Conservation (phyloP, 1,284 basidiomycete species). For the Naganishia liquefaciens region DNA sequence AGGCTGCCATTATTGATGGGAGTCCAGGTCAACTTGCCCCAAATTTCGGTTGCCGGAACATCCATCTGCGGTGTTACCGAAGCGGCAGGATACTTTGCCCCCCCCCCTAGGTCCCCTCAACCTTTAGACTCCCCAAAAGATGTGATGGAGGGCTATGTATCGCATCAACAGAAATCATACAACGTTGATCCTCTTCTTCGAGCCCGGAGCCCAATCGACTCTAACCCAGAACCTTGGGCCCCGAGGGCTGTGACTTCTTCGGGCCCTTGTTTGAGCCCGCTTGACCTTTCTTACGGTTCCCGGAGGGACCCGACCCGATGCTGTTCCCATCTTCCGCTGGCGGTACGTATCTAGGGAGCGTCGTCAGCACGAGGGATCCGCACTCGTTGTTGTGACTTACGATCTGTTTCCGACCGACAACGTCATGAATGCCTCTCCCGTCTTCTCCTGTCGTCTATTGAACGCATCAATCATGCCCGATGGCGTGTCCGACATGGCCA, state of each 20-base stretch:
- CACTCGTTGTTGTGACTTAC: conserved; percentile 58
- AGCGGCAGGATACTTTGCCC: no score
- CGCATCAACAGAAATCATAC: no score
- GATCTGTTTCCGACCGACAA: conserved; percentile 89
- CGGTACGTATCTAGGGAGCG: conserved; percentile 20
- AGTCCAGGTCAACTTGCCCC: no score
- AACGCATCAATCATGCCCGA: conserved; percentile 89
- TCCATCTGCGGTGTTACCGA: no score
- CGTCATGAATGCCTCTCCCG: conserved; percentile 91
- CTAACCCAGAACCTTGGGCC: conserved; percentile 32
- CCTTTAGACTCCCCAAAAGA: no score
- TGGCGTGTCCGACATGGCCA: conserved; percentile 89
- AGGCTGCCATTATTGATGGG: no score
- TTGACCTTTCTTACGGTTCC: conserved; percentile 7
- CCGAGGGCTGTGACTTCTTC: conserved; percentile 25
- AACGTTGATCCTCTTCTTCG: no score
- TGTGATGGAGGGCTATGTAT: no score
- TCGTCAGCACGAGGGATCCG: not conserved
- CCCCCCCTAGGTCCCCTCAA: no score
- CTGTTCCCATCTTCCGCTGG: conserved; percentile 16
- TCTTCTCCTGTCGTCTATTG: conserved; percentile 82
- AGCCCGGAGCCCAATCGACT: not conserved
- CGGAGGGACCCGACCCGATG: conserved; percentile 4
- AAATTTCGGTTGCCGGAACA: no score
- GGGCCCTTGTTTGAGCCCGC: conserved; percentile 7